Evolutionary conservation across 2,329 filamentous ascomycete genomes (phyloP).

Genomic region (Talaromyces sp.): DNA sequence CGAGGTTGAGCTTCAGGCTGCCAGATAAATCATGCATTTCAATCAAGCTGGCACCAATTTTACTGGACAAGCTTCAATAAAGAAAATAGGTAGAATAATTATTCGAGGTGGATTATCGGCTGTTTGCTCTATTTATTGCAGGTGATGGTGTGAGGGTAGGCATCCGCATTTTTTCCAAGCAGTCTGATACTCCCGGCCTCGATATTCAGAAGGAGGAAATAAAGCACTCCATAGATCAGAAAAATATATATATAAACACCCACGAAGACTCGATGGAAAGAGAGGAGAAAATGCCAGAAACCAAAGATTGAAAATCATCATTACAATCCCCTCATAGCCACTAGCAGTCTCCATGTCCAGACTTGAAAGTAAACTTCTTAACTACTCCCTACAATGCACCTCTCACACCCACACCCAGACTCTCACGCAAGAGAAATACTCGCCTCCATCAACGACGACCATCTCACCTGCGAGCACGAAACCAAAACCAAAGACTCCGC

Average conservation of each 20-base stretch:
- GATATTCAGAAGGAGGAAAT: neutral
- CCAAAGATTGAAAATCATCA: neutral
- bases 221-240: neutral
- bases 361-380: slow-evolving; percentile 1
- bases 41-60: neutral
- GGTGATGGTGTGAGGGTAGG: neutral
- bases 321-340: neutral
- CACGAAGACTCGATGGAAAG: neutral
- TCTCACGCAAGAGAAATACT: neutral
- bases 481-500: neutral
- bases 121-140: neutral
- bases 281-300: neutral
- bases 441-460: neutral
- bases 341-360: neutral
- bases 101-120: neutral
- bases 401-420: neutral
- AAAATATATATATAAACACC: neutral
- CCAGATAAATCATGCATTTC: neutral
- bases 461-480: too few relatives aligned
- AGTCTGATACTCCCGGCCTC: neutral
- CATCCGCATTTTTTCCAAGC: neutral
- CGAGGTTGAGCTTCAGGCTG: neutral
- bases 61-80: too few relatives aligned
- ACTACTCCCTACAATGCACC: slow-evolving; percentile 5
- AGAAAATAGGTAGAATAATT: neutral